Base-by-base conservation (phyloP, 1,284 basidiomycete species). In the Kwoniella shivajii region DNA sequence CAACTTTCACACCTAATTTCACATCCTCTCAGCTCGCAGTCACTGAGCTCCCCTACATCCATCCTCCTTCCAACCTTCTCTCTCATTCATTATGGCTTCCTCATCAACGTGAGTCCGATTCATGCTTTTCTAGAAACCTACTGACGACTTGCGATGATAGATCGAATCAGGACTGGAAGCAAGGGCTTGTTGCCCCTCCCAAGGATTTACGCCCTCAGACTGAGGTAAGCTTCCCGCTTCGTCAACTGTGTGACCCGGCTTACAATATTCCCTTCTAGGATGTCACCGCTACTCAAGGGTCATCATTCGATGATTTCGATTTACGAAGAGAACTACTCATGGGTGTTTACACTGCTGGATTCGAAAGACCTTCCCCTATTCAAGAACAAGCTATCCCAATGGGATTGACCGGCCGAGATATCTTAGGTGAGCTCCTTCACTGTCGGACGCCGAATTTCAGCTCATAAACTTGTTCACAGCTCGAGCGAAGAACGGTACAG, bases 381-480 rank as follows among this genome's bases (percentile, higher is more conserved):
- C 95, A 99, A 82, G 96, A 99, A 85, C 92, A 97, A 82, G 88
- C 91, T 54, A 92, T 94, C 67, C 91, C 91, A 55, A 84, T 90
- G 65, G 90, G 91, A 22, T 85, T 94, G 69, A 85, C 87, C 54
- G 88, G 88, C 70, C 87, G 90, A 72, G 94, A 98, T 78, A 82
- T 97, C 69, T 88, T 99, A 45, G 94, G 71, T 66, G 56, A 48
- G 66, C 27, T 31, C 3, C 4, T 13, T 11, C 22, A 10, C 14
- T 14, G 3, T 18, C 36, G 20, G 2, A 1, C 6, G 7, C 22
- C 29, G 38, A 5, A n/a, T 11, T 31, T 11, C 16, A 27, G 29
- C 53, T 43, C 18, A 54, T 22, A 14, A 22, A 24, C 22, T 29
- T 57, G 24, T 11, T 34, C 14, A 69, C 80, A 52, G 82, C 83